Base-by-base conservation (phyloP, 2,329 filamentous ascomycete genomes). In the Colletotrichum eremochloae region DNA sequence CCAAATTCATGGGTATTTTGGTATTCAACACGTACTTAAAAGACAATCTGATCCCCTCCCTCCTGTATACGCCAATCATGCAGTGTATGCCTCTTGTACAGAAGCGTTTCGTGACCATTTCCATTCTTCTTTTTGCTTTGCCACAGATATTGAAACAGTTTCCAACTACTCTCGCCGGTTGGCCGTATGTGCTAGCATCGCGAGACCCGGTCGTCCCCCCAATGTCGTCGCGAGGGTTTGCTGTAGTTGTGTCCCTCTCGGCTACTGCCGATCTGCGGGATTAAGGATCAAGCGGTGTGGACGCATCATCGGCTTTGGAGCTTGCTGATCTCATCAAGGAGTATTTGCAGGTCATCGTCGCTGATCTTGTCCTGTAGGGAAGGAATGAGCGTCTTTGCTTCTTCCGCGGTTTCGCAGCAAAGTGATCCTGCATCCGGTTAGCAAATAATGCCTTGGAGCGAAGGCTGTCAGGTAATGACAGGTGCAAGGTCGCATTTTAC, bases 301-400 rank as follows among this genome's bases (percentile, higher is more conserved):
- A 20, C 53, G 14, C 57, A 42, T 78, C 72, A 79, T 57, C 75
- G 76, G 58, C 80, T 82, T 77, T 88, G 86, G 60, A 97, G 85
- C 86, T 97, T 97, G 77, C 91, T 93, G 83, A 98, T 92, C 85
- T 99, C 95, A 79, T 97, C 92, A 70, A 99, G 88, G 70, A 98
- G 86, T 74, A 95, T 92, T 82, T 97, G 92, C 75, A 99, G 84
- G 76, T 97, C 94, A 46, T 94, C 93, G 80, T 98, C 96, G 73
- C 89, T 89, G 79, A 98, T 97, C 85, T 99, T 99, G 82, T 95
- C 92, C 77, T 91, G 88, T 63, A 99, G 83, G 69, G 90, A 97
- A 1, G 96, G 97, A 74, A 99, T 97, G 71, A 99, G 88, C 11
- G 94, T 97, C 85, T 97, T 98, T 73, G 96, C 96, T 84, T 99